Conservation (phyloP, 768 basidiomycete species). For the Chiua virens region DNA sequence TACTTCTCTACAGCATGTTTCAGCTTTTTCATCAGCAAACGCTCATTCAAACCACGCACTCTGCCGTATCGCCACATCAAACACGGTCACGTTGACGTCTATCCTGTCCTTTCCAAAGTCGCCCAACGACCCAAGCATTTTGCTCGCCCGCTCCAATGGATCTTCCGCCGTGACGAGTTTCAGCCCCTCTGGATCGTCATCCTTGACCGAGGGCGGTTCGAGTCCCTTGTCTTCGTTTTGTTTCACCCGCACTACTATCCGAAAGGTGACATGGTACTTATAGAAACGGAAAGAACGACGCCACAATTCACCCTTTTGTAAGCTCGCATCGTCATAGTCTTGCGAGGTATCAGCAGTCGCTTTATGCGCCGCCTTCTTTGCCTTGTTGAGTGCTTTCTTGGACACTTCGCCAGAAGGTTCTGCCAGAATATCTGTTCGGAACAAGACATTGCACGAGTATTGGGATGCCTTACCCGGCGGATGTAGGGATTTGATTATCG, state of each 20-base stretch:
- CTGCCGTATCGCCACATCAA: slow-evolving; percentile 80
- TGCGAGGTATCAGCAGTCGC: slow-evolving; percentile 47
- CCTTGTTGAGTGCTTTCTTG: slow-evolving; percentile 85
- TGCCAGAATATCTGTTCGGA: slow-evolving; percentile 4
- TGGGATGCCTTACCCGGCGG: slow-evolving; percentile 35
- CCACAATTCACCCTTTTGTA: slow-evolving; percentile 61
- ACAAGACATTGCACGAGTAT: slow-evolving; percentile 30
- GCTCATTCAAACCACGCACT: slow-evolving; percentile 47
- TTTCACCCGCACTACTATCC: slow-evolving; percentile 29
- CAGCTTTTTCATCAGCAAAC: neutral
- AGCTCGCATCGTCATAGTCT: slow-evolving; percentile 37
- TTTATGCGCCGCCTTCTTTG: slow-evolving; percentile 73
- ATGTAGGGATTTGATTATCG: slow-evolving; percentile 43
- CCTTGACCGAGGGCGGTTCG: slow-evolving; percentile 53
- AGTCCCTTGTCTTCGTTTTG: slow-evolving; percentile 69
- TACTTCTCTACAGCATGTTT: slow-evolving; percentile 60
- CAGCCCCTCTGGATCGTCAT: slow-evolving; percentile 83
- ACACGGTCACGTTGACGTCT: slow-evolving; percentile 71
- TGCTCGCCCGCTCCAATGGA: slow-evolving; percentile 73
- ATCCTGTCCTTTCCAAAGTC: slow-evolving; percentile 51
- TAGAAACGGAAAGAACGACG: slow-evolving; percentile 11
- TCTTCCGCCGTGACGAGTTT: slow-evolving; percentile 64
- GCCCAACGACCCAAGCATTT: slow-evolving; percentile 64
- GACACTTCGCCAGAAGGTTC: slow-evolving; percentile 35
- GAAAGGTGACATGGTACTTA: slow-evolving; percentile 10